phyloP scores from a whole-genome alignment of 2,329 filamentous ascomycete species.

The Trichoderma hamatum region DNA sequence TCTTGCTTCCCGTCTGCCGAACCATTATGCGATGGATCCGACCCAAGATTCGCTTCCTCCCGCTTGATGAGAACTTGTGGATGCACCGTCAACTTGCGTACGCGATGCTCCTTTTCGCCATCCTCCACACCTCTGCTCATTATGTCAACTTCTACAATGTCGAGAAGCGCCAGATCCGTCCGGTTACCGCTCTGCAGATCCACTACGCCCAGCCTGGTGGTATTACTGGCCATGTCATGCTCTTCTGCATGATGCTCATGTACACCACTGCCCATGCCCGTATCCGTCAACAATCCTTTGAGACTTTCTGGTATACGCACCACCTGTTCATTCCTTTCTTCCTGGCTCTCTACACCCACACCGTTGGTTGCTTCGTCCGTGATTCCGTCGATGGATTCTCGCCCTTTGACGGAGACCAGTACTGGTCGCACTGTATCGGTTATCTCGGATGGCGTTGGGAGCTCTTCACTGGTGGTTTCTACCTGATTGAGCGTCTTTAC shows the following conservation, averaged over 20 bases:
- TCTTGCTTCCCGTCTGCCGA: conserved; percentile 91
- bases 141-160: conserved; percentile 99
- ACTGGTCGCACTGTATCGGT: conserved; percentile 92
- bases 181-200: conserved; percentile 80
- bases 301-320: conserved; percentile 99
- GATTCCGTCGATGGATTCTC: conserved; percentile 73
- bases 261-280: conserved; percentile 93
- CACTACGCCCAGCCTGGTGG: conserved; percentile 89
- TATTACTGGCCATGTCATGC: conserved; percentile 95
- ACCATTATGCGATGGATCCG: conserved; percentile 83
- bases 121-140: conserved; percentile 76
- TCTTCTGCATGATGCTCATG: conserved; percentile 98
- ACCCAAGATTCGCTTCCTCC: conserved; percentile 84
- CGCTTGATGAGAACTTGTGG: conserved; percentile 96
- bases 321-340: conserved; percentile 98
- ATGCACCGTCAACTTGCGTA: conserved; percentile 96
- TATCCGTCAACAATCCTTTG: conserved; percentile 95
- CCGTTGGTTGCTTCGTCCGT: conserved; percentile 93
- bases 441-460: conserved; percentile 99
- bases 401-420: conserved; percentile 78
- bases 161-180: conserved; percentile 80
- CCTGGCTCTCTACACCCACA: conserved; percentile 92
- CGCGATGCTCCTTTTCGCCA: conserved; percentile 78
- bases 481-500: conserved; percentile 85
- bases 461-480: conserved; percentile 80